phyloP scores from a whole-genome alignment of 768 basidiomycete genomes.

The Hygrocybe coccinea region DNA sequence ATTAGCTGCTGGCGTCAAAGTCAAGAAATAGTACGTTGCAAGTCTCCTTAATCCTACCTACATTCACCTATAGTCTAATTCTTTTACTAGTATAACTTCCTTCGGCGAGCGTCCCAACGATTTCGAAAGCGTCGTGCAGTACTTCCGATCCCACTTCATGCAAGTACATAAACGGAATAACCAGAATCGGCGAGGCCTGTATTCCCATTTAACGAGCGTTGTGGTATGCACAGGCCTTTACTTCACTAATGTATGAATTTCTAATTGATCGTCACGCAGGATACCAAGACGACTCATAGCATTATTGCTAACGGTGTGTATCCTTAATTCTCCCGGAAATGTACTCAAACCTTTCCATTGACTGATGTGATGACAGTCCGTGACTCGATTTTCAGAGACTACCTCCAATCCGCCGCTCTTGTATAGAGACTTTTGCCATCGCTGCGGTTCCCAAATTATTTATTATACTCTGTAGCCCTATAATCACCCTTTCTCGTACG shows the following conservation, averaged over 20 bases:
- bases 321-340: not conserved
- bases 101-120: slow-evolving; percentile 78
- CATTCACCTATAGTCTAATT: slow-evolving; percentile 1
- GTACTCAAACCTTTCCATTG: slow-evolving; percentile 14
- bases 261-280: slow-evolving; percentile 37
- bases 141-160: slow-evolving; percentile 84
- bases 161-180: slow-evolving; percentile 79
- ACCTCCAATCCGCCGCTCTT: slow-evolving; percentile 65
- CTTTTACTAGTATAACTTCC: slow-evolving; percentile 60
- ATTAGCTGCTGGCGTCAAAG: slow-evolving; percentile 60
- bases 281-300: slow-evolving; percentile 77
- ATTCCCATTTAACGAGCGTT: slow-evolving; percentile 77
- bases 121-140: slow-evolving; percentile 75
- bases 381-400: slow-evolving; percentile 72
- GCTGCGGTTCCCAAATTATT: too few species aligned
- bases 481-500: too few species aligned
- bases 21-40: slow-evolving; percentile 66
- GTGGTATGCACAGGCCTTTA: slow-evolving; percentile 46
- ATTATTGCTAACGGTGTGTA: slow-evolving; percentile 75
- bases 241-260: slow-evolving; percentile 1
- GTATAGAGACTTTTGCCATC: slow-evolving; percentile 33
- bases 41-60: slow-evolving; percentile 21
- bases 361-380: slow-evolving; percentile 56
- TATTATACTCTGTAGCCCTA: too few species aligned
- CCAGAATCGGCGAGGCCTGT: slow-evolving; percentile 73